Base-by-base conservation (phyloP, 768 basidiomycete species). In the Boletus reticulatus region DNA sequence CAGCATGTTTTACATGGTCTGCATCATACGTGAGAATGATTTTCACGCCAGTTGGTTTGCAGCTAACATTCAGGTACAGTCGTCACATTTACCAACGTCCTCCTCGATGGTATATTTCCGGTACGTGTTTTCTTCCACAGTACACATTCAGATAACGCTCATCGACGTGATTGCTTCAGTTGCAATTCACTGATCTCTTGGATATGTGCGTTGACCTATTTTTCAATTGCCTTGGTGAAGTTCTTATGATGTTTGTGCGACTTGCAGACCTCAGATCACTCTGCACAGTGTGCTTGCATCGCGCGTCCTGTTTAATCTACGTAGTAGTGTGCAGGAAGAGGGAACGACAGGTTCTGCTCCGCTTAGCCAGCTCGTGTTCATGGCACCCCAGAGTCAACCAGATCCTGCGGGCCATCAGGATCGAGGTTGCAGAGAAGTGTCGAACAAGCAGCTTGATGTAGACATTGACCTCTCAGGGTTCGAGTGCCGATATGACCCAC, bases 1-100 rank as follows among this genome's bases (percentile, higher is more conserved):
- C 22, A 32, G 53, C 29, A 52, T 67, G 46, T 29, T 65, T 39
- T 64, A 65, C 16, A 47, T 65, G 13, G 1, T n/a, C 31, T 63
- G 65, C 29, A 60, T 66, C 22, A 52, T 56, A 20, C 22, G 64
- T 64, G 32, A 48, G 62, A 34, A 4, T 6, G 27, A 12, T 36
- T 16, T 14, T 36, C 16, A 12, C 1, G 4, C 4, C 13, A 4
- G 17, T 34, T 2, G 17, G 13, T 4, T n/a, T 2, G 14, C 6
- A 16, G 8, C 43, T 66, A 5, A 56, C 37, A 8, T 43, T 9
- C 10, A 8, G 13, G 14, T 13, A 32, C 22, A 64, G 63, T 54
- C n/a, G 44, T 66, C 54, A 56, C 61, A 7, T 41, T 62, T 11
- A 6, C 46, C 39, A 66, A 66, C 20, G 14, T 56, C 14, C 17